These are phyloP conservation scores for Dendrocalamus latiflorus DNA, from an alignment of 202 grass and related monocot genomes.

Conservation along the genomic window DNA sequence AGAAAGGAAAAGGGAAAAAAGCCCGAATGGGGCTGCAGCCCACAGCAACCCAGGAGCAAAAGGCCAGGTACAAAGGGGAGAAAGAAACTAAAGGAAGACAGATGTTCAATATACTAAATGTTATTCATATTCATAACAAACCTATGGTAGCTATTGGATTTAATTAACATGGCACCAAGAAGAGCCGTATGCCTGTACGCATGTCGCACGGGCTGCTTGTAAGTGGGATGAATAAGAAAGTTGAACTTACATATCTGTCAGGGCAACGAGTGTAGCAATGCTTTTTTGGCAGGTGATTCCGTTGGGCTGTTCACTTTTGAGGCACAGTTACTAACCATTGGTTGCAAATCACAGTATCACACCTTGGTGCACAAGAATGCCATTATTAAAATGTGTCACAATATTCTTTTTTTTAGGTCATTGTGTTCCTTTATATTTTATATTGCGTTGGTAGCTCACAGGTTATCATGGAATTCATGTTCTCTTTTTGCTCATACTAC, in stretches of 20 bases:
- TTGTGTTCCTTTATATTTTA: background rate
- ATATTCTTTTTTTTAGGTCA: background rate
- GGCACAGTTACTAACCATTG: background rate
- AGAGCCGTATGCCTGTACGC: background rate
- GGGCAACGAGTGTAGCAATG: background rate
- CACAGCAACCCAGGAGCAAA: too few species aligned
- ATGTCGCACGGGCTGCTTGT: background rate
- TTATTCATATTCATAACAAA: constrained; percentile 7
- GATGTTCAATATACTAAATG: background rate
- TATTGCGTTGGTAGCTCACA: background rate
- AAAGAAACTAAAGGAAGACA: background rate
- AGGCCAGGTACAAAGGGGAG: too few species aligned
- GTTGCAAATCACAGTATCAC: background rate
- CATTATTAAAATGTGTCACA: background rate
- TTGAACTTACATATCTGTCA: background rate
- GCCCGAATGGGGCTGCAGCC: too few species aligned
- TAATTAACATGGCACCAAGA: background rate
- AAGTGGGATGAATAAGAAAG: background rate
- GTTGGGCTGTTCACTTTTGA: constrained; percentile 1
- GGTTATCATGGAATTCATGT: background rate
- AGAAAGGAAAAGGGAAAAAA: too few species aligned
- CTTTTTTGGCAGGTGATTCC: background rate
- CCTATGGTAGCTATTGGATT: background rate
- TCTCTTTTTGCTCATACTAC: constrained; percentile 1
- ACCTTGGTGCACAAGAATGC: background rate